Conservation (phyloP, 2,329 filamentous ascomycete genomes). For the Diaporthe humulicola region DNA sequence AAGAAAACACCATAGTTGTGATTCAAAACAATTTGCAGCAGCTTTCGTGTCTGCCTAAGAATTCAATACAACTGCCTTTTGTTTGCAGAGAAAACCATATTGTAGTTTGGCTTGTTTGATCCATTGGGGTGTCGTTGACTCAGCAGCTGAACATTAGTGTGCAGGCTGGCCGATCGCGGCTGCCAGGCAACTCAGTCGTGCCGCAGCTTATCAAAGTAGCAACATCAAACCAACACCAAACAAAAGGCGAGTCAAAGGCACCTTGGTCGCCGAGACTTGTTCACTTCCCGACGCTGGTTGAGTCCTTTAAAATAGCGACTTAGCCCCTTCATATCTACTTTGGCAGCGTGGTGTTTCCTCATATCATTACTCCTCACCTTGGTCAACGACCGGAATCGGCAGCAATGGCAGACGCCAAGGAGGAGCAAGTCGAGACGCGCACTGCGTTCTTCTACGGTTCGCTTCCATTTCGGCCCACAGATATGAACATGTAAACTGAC, state of each 20-base stretch:
- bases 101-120: neutral
- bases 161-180: neutral
- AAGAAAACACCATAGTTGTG: neutral
- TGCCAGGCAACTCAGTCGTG: neutral
- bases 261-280: neutral
- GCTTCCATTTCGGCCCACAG: neutral
- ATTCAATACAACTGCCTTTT: neutral
- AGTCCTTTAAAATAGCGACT: no score
- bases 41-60: neutral
- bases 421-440: slow-evolving; percentile 36
- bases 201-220: slow-evolving; percentile 2
- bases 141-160: neutral
- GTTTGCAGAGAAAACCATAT: neutral
- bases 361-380: neutral
- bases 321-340: neutral
- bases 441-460: slow-evolving; percentile 72
- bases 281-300: no score
- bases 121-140: neutral
- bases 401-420: neutral
- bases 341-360: neutral
- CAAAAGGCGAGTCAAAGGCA: neutral
- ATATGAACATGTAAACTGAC: slow-evolving; percentile 43
- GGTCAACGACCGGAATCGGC: neutral
- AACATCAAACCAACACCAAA: neutral
- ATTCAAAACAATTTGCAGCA: neutral